These are phyloP conservation scores for Phytopythium aichiense DNA, from an alignment of 352 stramenopile species.

Conservation along the genomic window DNA sequence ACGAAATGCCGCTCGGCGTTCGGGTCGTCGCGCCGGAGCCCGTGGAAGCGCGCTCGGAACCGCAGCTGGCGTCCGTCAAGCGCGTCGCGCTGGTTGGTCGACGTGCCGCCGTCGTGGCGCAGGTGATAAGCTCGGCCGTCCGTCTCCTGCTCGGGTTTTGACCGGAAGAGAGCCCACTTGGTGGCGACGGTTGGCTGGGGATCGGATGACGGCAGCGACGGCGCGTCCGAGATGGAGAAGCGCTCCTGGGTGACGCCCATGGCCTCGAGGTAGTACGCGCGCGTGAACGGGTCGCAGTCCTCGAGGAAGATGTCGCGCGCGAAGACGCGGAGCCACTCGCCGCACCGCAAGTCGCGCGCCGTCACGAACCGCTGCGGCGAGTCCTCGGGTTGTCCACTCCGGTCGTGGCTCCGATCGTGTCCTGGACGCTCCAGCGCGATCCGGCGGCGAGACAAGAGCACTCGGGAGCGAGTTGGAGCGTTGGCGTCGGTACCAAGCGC, in stretches of 20 bases:
- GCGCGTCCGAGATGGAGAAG: constrained; percentile 9
- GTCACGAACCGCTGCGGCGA: constrained; percentile 27
- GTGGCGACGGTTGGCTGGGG: not conserved
- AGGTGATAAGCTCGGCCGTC: not conserved
- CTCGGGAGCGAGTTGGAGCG: constrained; percentile 49
- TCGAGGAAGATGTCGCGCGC: constrained; percentile 85
- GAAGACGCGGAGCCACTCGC: constrained; percentile 80
- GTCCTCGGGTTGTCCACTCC: constrained; percentile 9
- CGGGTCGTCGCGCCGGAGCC: constrained; percentile 22
- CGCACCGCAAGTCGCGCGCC: constrained; percentile 77
- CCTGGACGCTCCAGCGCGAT: constrained; percentile 28
- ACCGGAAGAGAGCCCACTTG: constrained; percentile 62
- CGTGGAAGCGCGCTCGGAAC: constrained; percentile 66
- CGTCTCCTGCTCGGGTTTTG: not conserved
- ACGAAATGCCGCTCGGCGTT: constrained; percentile 65
- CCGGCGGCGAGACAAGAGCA: constrained; percentile 79
- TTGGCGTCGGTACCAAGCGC: constrained; percentile 32
- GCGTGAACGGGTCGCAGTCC: constrained; percentile 90
- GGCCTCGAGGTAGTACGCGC: constrained; percentile 82
- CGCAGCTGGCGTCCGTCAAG: constrained; percentile 66
- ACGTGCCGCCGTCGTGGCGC: constrained; percentile 7
- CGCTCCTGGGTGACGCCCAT: constrained; percentile 81
- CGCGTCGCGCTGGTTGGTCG: constrained; percentile 33
- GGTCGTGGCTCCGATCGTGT: not conserved
- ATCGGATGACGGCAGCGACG: not conserved